Percentiles rank a stretch among this genome's conserved stretches.
These are phyloP conservation scores for Neocallimastix lanati DNA, from an alignment of 192 early-diverging fungal species.

Conservation along the genomic window DNA sequence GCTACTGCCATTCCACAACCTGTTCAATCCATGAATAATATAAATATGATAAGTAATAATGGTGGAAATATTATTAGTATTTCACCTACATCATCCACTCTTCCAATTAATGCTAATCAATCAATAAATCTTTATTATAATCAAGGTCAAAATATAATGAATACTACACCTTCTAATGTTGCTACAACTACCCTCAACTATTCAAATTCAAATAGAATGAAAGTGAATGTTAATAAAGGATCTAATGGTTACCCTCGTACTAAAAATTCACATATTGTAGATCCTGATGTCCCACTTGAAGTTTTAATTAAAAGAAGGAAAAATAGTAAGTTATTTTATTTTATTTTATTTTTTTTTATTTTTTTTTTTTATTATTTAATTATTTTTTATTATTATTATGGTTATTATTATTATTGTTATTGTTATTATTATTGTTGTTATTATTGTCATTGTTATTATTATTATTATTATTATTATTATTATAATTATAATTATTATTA, in stretches of 20 bases:
- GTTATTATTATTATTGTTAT: no score
- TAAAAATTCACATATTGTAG: background rate
- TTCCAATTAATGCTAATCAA: background rate
- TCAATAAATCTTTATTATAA: background rate
- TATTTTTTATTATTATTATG: no score
- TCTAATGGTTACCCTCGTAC: background rate
- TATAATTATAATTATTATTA: no score
- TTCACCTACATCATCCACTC: background rate
- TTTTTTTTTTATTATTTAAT: no score
- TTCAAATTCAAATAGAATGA: background rate
- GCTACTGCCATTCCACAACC: background rate
- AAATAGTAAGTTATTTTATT: no score
- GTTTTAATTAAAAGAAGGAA: background rate
- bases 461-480: no score
- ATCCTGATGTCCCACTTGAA: background rate
- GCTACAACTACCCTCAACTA: background rate
- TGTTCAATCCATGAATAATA: background rate
- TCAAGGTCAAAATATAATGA: background rate
- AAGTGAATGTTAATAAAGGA: background rate
- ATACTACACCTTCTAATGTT: no score
- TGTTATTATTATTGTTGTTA: no score
- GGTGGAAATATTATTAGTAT: background rate
- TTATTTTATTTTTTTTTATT: no score
- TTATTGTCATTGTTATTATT: no score
- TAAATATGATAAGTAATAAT: no score